Evolutionary conservation across 2,329 filamentous ascomycete genomes (phyloP).

Genomic region (Stachybotrys chlorohalonatus): DNA sequence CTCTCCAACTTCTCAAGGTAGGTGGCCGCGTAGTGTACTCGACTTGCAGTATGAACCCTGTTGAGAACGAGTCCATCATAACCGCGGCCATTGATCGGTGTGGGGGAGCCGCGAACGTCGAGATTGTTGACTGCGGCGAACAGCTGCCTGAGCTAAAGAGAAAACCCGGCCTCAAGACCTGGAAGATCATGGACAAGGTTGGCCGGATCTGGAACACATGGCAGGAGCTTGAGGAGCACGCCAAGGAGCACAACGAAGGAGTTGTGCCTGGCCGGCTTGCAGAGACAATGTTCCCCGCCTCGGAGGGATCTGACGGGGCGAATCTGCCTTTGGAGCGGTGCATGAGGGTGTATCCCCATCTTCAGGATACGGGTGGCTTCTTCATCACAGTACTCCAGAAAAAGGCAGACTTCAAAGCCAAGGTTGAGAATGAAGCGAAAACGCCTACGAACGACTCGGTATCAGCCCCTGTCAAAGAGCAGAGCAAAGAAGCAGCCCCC

Average conservation of each 20-base stretch:
- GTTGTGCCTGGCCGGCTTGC: slow-evolving; percentile 57
- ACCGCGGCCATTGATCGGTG: slow-evolving; percentile 83
- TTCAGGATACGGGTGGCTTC: slow-evolving; percentile 94
- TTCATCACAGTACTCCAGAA: slow-evolving; percentile 96
- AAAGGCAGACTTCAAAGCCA: slow-evolving; percentile 72
- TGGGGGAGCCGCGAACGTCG: slow-evolving; percentile 72
- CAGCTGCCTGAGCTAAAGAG: slow-evolving; percentile 70
- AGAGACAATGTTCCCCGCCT: slow-evolving; percentile 74
- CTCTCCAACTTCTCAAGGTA: slow-evolving; percentile 91
- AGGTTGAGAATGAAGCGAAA: slow-evolving; percentile 54
- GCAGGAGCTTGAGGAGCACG: slow-evolving; percentile 67
- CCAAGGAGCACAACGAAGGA: slow-evolving; percentile 46
- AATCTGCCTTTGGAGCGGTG: slow-evolving; percentile 77
- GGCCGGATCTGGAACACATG: slow-evolving; percentile 72
- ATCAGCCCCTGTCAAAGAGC: slow-evolving; percentile 6
- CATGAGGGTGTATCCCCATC: slow-evolving; percentile 89
- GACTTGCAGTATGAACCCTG: slow-evolving; percentile 96
- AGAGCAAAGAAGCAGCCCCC: slow-evolving; percentile 12
- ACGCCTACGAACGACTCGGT: slow-evolving; percentile 1
- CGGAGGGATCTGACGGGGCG: slow-evolving; percentile 42
- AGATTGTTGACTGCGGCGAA: slow-evolving; percentile 75
- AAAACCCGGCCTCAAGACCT: slow-evolving; percentile 65
- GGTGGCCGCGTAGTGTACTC: slow-evolving; percentile 95
- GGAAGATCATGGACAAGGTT: slow-evolving; percentile 87
- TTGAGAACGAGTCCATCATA: slow-evolving; percentile 93